Base-by-base conservation (phyloP, 495 filamentous ascomycete genomes). In the Daldinia caldariorum region DNA sequence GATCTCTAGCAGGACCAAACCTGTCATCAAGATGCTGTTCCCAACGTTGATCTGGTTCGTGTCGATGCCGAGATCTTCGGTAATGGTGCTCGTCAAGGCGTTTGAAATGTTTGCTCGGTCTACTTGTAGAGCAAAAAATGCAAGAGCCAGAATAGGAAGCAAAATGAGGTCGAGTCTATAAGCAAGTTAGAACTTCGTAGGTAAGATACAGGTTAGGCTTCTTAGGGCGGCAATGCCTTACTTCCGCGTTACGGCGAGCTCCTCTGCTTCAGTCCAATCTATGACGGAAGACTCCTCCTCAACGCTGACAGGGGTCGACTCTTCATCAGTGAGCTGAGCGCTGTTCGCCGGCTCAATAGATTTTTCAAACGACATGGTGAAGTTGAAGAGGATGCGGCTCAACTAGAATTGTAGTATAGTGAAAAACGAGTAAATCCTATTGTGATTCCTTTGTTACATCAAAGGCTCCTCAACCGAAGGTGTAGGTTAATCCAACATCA, bases 41-140 rank as follows among this genome's bases (percentile, higher is more conserved):
- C 87, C 87, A 45, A 86, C 72, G 37, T 89, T 89, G 67, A 89
- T 81, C 74, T 89, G 84, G 61, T 86, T 84, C 4, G 85, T 85
- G 4, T 78, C 84, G 67, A 89, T 84, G 16, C 79, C 75, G 10
- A 88, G 77, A 59, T 89, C 87, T 26, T 78, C 57, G 1, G 83
- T 83, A 63, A 89, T 85, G 57, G 78, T 80, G 9, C 78, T 82
- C 14, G 87, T 88, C 18, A 85, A 57, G 6, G 81, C 82, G 39
- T 76, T 82, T 62, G 82, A 81, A 70, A 86, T 84, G 54, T 86
- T 86, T 3, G 81, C 82, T 6, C 85, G 78, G 63, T 88, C 86
- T 47, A 88, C 74, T 54, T 88, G 86, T 6, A 88, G 66, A n/a
- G 83, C 74, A 70, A 90, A 89, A 62, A 90, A 87, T 6, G 84